Percentiles rank a stretch among this genome's conserved stretches.
These are phyloP conservation scores for Fusarium concolor DNA, from an alignment of 2,329 filamentous ascomycete species.

Conservation along the genomic window DNA sequence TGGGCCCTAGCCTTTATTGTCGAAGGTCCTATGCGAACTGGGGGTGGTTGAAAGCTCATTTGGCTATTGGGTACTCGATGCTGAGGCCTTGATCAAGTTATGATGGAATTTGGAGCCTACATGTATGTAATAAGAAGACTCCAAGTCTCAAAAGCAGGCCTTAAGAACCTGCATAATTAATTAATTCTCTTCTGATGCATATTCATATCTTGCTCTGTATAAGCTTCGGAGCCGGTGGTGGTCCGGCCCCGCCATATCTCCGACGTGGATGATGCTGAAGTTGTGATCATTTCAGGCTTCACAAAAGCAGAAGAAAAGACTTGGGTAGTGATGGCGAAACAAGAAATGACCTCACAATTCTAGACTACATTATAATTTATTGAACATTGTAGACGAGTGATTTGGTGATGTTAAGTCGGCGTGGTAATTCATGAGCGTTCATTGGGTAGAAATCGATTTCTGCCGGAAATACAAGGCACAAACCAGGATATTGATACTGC, in stretches of 20 bases:
- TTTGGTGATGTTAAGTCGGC: slow-evolving; percentile 6
- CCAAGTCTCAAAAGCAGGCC: no score
- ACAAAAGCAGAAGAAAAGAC: rapidly evolving
- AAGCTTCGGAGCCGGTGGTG: slow-evolving; percentile 15
- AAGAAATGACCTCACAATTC: background rate
- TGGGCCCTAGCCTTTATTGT: no score
- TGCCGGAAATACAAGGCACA: slow-evolving; percentile 46
- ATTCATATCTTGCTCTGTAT: slow-evolving; percentile 7
- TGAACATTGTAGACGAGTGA: background rate
- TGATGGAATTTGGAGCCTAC: no score
- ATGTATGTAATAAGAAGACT: no score
- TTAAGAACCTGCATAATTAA: no score
- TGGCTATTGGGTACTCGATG: no score
- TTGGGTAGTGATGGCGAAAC: rapidly evolving
- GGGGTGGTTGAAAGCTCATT: no score
- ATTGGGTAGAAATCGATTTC: slow-evolving; percentile 36
- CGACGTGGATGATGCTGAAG: slow-evolving; percentile 8
- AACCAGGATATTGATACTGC: slow-evolving; percentile 30
- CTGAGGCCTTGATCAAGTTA: no score
- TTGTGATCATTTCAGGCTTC: slow-evolving; percentile 5
- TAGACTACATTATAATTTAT: background rate
- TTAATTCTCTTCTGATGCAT: background rate
- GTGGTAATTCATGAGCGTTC: slow-evolving; percentile 44
- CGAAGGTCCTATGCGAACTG: no score
- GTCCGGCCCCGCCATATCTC: slow-evolving; percentile 28